Conservation (phyloP, 1,284 basidiomycete genomes). For the Ceratobasidium sp. region DNA sequence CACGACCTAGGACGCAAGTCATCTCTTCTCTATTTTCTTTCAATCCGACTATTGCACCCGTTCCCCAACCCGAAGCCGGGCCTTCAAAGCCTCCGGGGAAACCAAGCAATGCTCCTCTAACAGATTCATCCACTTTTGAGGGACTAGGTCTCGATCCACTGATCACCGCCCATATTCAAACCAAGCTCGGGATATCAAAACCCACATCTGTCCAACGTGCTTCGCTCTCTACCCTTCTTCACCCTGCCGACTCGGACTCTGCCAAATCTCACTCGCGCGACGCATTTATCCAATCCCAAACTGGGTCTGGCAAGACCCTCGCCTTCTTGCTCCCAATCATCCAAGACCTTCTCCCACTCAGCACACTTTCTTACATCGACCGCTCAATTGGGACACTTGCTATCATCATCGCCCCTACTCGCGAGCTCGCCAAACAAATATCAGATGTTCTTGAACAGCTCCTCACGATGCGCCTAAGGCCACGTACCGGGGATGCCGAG, state of each 20-base stretch:
- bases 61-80: slow-evolving; percentile 49
- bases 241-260: slow-evolving; percentile 54
- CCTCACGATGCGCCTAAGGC: slow-evolving; percentile 76
- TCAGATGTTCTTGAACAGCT: slow-evolving; percentile 70
- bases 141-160: slow-evolving; percentile 83
- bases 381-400: slow-evolving; percentile 88
- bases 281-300: slow-evolving; percentile 95
- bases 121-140: slow-evolving; percentile 73
- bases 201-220: slow-evolving; percentile 93
- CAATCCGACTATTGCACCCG: slow-evolving; percentile 65
- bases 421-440: slow-evolving; percentile 95
- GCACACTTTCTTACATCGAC: slow-evolving; percentile 86
- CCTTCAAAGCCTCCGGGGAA: slow-evolving; percentile 52
- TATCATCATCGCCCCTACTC: slow-evolving; percentile 92
- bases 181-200: slow-evolving; percentile 81
- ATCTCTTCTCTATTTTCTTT: slow-evolving; percentile 92
- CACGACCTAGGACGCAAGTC: slow-evolving; percentile 64
- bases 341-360: slow-evolving; percentile 90
- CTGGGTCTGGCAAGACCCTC: slow-evolving; percentile 97
- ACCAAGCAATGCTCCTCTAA: slow-evolving; percentile 85
- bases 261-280: slow-evolving; percentile 61
- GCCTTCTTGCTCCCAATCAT: slow-evolving; percentile 95
- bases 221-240: slow-evolving; percentile 76
- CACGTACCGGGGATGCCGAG: slow-evolving; percentile 59
- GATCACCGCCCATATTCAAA: slow-evolving; percentile 77